Percentiles rank a stretch among this genome's conserved stretches.
phyloP scores from a whole-genome alignment of 169 alveolate genomes.

The Eimeria acervulina region DNA sequence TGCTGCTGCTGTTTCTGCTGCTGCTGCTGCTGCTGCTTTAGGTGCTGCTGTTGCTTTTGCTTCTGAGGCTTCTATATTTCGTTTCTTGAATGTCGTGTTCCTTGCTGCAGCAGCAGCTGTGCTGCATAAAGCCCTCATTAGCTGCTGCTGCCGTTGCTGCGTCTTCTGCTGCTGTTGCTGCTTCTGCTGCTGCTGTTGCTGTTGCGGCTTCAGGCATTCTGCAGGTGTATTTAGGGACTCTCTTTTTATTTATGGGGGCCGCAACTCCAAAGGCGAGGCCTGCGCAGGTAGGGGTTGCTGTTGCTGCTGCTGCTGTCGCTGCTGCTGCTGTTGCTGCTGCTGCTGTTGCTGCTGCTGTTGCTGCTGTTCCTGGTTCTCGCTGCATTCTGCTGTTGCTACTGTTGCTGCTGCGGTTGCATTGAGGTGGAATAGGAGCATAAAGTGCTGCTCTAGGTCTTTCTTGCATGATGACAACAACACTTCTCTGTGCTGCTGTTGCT shows the following conservation, averaged over 20 bases:
- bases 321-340: conserved; percentile 20
- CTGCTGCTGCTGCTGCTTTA: too few species aligned
- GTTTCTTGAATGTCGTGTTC: not conserved
- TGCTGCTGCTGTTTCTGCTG: conserved; percentile 50
- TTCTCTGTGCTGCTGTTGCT: conserved; percentile 11
- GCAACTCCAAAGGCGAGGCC: not conserved
- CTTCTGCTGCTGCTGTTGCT: conserved; percentile 48
- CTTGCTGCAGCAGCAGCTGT: not conserved
- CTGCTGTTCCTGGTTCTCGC: not conserved
- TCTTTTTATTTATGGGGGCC: conserved; percentile 27
- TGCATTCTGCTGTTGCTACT: conserved; percentile 19
- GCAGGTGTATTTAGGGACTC: conserved; percentile 14
- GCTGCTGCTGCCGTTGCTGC: too few species aligned
- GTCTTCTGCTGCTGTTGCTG: not conserved
- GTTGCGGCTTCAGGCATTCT: conserved; percentile 28
- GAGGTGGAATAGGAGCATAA: not conserved
- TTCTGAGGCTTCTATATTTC: not conserved
- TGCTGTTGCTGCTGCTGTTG: conserved; percentile 19
- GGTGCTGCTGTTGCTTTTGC: not conserved
- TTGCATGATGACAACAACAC: not conserved
- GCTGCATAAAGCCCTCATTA: too few species aligned
- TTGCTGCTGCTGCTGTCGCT: conserved; percentile 38
- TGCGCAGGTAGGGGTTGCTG: conserved; percentile 24
- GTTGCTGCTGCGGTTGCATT: not conserved
- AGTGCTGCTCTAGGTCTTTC: not conserved